Percentiles rank a stretch among this genome's conserved stretches.
Conservation (phyloP, 352 stramenopile genomes). For the Lagenidium sp. region DNA sequence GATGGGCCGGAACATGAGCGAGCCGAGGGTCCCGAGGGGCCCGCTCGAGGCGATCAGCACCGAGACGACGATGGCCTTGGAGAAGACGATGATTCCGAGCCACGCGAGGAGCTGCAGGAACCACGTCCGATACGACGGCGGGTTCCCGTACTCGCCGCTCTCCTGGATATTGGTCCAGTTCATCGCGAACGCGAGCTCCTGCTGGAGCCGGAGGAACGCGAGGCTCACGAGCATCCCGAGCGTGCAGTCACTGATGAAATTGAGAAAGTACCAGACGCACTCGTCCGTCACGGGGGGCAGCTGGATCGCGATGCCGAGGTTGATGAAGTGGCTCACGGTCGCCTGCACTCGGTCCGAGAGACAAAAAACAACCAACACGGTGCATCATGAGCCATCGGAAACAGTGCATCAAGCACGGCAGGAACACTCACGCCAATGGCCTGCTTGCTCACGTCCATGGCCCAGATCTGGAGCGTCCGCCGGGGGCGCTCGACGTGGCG, state of each 20-base stretch:
- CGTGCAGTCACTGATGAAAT: conserved; percentile 74
- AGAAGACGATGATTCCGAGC: conserved; percentile 72
- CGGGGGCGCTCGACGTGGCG: conserved; percentile 64
- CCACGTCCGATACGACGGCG: conserved; percentile 62
- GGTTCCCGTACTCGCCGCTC: conserved; percentile 67
- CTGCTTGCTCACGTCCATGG: conserved; percentile 80
- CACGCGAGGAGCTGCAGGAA: conserved; percentile 42
- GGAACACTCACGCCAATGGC: conserved; percentile 56
- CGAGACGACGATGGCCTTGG: conserved; percentile 68
- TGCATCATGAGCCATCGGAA: too few species aligned
- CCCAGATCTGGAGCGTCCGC: conserved; percentile 64
- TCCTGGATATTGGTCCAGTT: conserved; percentile 71
- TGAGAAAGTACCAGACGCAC: conserved; percentile 84
- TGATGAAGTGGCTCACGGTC: conserved; percentile 57
- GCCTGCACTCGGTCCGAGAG: conserved; percentile 16
- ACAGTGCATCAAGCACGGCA: too few species aligned
- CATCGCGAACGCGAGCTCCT: conserved; percentile 63
- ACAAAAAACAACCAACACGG: not conserved
- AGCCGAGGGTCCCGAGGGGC: conserved; percentile 44
- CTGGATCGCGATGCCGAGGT: conserved; percentile 56
- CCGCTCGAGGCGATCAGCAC: conserved; percentile 45
- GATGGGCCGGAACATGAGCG: conserved; percentile 56
- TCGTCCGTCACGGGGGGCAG: conserved; percentile 74
- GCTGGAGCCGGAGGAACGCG: conserved; percentile 60
- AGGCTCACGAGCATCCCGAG: conserved; percentile 74